Evolutionary conservation across 495 filamentous ascomycete species (phyloP).

Genomic region (Aspergillus sparsus): DNA sequence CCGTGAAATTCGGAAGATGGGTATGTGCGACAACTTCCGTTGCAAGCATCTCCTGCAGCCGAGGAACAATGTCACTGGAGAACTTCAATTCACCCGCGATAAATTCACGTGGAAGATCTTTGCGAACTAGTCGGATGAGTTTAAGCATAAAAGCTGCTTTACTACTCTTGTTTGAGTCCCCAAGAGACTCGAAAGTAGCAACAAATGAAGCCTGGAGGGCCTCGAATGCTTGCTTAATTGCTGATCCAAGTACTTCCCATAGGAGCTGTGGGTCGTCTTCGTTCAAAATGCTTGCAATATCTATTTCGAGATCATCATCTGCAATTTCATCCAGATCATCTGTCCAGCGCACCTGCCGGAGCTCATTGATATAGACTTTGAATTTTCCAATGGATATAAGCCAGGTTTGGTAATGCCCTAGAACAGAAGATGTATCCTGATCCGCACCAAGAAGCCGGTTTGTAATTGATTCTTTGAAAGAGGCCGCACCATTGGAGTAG

Average conservation of each 20-base stretch:
- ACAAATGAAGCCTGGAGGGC: constrained; percentile 59
- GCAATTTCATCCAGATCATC: constrained; percentile 76
- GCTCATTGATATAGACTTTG: constrained; percentile 59
- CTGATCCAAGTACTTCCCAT: constrained; percentile 57
- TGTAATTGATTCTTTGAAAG: constrained; percentile 55
- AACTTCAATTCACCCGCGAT: constrained; percentile 41
- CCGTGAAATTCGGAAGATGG: constrained; percentile 11
- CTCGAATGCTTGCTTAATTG: constrained; percentile 58
- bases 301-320: constrained; percentile 65
- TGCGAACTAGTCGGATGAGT: constrained; percentile 71
- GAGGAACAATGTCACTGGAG: constrained; percentile 50
- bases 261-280: constrained; percentile 71
- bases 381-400: constrained; percentile 61
- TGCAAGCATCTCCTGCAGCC: constrained; percentile 59
- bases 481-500: constrained; percentile 53
- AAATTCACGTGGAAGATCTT: constrained; percentile 56
- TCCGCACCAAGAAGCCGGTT: constrained; percentile 64
- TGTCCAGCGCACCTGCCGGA: constrained; percentile 71
- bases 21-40: constrained; percentile 31
- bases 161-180: constrained; percentile 44
- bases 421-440: constrained; percentile 58
- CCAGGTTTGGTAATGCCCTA: constrained; percentile 68
- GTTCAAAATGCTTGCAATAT: constrained; percentile 62
- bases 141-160: constrained; percentile 74
- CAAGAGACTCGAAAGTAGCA: constrained; percentile 44